Evolutionary conservation across 2,329 filamentous ascomycete species (phyloP), one percentile per base, ranked within the genome.

Genomic region (Hymenotorrendiella dingleyae): DNA sequence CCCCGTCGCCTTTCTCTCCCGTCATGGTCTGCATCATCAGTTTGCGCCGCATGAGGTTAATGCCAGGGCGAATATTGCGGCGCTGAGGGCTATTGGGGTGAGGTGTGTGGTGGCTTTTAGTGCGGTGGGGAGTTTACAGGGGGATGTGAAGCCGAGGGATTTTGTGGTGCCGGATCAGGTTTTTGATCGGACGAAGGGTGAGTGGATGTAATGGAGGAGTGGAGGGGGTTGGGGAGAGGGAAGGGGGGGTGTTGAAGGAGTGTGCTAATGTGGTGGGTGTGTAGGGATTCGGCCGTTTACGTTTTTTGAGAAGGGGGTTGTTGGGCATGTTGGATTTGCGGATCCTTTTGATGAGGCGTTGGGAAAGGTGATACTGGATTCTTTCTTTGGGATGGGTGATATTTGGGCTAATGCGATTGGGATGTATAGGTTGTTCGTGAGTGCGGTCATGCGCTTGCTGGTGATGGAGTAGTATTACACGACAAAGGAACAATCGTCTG

Each of bases 81-180:
- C 93, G n/a, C 74, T 98, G 50, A 83, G 93, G 53, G 82, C 79
- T 57, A 74, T 98, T 48, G 93, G 93, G 54, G 93, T 97, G 34
- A 82, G 90, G 59, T 86, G 81, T 62, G 79, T 97, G 63, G 86
- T 98, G 62, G 89, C 91, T 51, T 98, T 98, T 72, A 91, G 84
- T 52, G 93, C 93, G 36, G 93, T 98, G 44, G 93, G 93, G 49
- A 91, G 84, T 59, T 71, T 98, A 62, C 87, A 85, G 63, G 93
- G 96, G 70, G 79, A 88, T 60, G 91, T 98, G 65, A 87, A 86
- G 68, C 93, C 93, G 32, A 84, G 93, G 68, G 93, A 98, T 71
- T 98, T 98, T 65, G 86, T 97, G 39, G 77, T 98, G 10, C 93
- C 91, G 0, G 89, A 96, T 67, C 93, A 98, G 71, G 78, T 94